A percentile compares a stretch with the other conserved stretches of the same genome.
Conservation (phyloP, 306 rosid genomes). For the Rosa multiflora region DNA sequence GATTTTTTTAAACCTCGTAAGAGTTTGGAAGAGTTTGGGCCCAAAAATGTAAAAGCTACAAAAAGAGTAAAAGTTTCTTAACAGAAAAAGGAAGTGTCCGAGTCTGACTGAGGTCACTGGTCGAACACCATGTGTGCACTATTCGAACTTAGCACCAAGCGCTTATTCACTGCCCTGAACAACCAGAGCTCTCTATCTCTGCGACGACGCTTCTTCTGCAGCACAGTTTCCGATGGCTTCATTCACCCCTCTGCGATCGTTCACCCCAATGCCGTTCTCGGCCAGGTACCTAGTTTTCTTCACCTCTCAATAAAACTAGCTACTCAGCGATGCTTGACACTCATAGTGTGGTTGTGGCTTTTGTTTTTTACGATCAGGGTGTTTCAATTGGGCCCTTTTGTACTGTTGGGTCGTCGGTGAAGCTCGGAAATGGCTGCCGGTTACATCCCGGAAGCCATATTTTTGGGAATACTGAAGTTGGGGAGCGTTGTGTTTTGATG, state of each 20-base stretch:
- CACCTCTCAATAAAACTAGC: neutral
- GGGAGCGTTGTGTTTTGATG: slow-evolving; percentile 74
- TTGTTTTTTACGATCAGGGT: slow-evolving; percentile 48
- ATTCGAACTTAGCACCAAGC: slow-evolving; percentile 30
- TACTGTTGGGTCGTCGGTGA: slow-evolving; percentile 71
- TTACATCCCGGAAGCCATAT: slow-evolving; percentile 82
- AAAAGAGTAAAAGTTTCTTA: neutral
- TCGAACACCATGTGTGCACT: slow-evolving; percentile 40
- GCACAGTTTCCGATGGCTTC: slow-evolving; percentile 26
- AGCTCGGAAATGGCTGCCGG: slow-evolving; percentile 72
- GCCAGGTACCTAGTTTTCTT: slow-evolving; percentile 46
- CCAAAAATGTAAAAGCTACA: neutral
- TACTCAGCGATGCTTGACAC: neutral
- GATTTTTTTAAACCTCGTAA: too few species aligned
- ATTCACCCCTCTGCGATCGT: slow-evolving; percentile 70
- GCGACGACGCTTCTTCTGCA: slow-evolving; percentile 34
- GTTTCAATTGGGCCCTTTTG: slow-evolving; percentile 94
- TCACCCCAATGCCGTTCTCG: slow-evolving; percentile 72
- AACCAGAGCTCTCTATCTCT: slow-evolving; percentile 24
- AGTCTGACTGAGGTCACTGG: slow-evolving; percentile 6
- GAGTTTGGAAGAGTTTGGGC: neutral
- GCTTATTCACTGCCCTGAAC: neutral
- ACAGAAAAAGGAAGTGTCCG: neutral
- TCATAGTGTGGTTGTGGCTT: slow-evolving; percentile 11
- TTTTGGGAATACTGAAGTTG: slow-evolving; percentile 72